Evolutionary conservation across 768 basidiomycete genomes (phyloP).

Genomic region (Naematelia encephala): DNA sequence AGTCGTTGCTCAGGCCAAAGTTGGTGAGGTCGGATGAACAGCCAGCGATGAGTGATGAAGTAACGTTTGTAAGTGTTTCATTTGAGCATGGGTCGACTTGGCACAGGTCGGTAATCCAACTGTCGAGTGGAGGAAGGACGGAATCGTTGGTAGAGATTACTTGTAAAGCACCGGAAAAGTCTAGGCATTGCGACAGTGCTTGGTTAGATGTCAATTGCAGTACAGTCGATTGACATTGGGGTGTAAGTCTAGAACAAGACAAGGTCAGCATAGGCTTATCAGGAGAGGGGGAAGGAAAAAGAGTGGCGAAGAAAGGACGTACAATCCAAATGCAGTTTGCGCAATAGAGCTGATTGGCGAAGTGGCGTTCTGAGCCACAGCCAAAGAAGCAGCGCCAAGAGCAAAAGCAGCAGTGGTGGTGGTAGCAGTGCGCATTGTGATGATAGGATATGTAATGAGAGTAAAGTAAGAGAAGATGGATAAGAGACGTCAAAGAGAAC

Average conservation of each 20-base stretch:
- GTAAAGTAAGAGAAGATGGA: background rate
- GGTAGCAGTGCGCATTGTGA: slow-evolving; percentile 14
- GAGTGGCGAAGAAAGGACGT: slow-evolving; percentile 2
- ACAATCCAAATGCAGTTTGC: background rate
- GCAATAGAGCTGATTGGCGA: background rate
- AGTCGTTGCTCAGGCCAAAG: slow-evolving; percentile 13
- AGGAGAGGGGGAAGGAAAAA: background rate
- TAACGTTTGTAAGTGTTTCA: slow-evolving; percentile 23
- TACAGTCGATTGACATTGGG: slow-evolving; percentile 6
- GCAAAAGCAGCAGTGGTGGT: slow-evolving; percentile 13
- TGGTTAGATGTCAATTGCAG: background rate
- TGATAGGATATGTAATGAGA: background rate
- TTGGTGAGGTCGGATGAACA: slow-evolving; percentile 28
- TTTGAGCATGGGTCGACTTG: slow-evolving; percentile 28
- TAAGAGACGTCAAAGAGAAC: too few species aligned
- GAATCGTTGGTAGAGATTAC: slow-evolving; percentile 31
- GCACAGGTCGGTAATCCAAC: slow-evolving; percentile 33
- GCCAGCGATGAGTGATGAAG: slow-evolving; percentile 15
- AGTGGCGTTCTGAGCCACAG: slow-evolving; percentile 9
- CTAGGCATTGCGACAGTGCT: background rate
- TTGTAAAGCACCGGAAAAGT: background rate
- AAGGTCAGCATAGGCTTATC: background rate
- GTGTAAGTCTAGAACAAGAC: slow-evolving; percentile 5
- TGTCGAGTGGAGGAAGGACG: slow-evolving; percentile 39
- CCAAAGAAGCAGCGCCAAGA: slow-evolving; percentile 15